phyloP scores from a whole-genome alignment of 2,329 filamentous ascomycete genomes.

The Hymenoscyphus linearis region DNA sequence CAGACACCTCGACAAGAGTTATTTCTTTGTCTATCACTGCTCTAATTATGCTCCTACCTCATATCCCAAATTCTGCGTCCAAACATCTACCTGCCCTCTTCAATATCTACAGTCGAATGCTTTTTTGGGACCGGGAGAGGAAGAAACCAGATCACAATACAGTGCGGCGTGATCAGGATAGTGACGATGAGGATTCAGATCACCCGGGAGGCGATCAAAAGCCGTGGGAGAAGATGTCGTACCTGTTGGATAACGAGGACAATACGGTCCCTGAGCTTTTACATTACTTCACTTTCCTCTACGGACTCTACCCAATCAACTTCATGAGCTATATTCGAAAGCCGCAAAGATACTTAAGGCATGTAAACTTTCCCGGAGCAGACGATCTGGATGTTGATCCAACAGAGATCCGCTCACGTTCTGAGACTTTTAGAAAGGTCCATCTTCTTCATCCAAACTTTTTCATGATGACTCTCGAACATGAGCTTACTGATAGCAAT shows the following conservation, averaged over 20 bases:
- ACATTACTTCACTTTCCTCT: conserved; percentile 76
- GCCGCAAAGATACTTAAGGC: conserved; percentile 70
- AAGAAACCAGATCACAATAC: conserved; percentile 12
- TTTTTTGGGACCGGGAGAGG: conserved; percentile 64
- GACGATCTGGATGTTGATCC: conserved; percentile 76
- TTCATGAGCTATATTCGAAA: conserved; percentile 84
- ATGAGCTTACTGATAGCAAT: conserved; percentile 69
- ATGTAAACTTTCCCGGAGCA: conserved; percentile 62
- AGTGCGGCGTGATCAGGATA: conserved; percentile 10
- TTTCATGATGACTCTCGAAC: conserved; percentile 71
- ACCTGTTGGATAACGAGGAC: conserved; percentile 57
- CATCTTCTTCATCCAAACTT: conserved; percentile 83
- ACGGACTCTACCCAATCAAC: conserved; percentile 78
- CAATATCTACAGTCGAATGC: conserved; percentile 71
- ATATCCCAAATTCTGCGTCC: conserved; percentile 69
- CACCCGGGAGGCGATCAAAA: conserved; percentile 32
- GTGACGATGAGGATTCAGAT: conserved; percentile 30
- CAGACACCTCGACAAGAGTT: conserved; percentile 70
- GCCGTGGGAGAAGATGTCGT: conserved; percentile 60
- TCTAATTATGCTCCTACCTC: conserved; percentile 76
- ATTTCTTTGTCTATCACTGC: conserved; percentile 71
- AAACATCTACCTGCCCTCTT: conserved; percentile 68
- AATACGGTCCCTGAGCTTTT: conserved; percentile 60
- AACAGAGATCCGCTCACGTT: conserved; percentile 68
- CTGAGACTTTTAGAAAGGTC: conserved; percentile 66